Base-by-base conservation (phyloP, 805 yeast genomes). In the Lipomyces japonicus region DNA sequence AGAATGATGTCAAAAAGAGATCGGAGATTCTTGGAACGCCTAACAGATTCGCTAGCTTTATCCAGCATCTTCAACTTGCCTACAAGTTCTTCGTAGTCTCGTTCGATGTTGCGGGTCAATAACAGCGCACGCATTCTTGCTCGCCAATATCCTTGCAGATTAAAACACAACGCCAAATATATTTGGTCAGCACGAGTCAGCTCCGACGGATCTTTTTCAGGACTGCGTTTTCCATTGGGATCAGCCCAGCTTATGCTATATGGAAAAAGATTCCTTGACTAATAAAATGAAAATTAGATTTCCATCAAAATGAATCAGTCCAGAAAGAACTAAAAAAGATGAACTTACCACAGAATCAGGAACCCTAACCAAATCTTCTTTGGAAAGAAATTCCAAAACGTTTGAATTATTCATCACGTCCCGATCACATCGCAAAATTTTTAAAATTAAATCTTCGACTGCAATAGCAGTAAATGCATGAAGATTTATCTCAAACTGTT, bases 401-500 rank as follows among this genome's bases (percentile, higher is more conserved):
- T 87, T 85, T 12, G 76, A 69, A 51, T 82, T 86, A 18, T 76
- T 75, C 47, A 91, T 54, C 6, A 91, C 77, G 7, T 84, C 90
- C 21, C 71, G 71, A 46, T 86, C 85, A 70, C 98, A 93, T 40
- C 74, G 77, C 53, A 93, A 70, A 6, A 93, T 78, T 64, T 82
- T 84, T n/a, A 60, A 46, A 5, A 91, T 82, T 25, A 91, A 74
- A 38, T 79, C 84, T 3, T 76, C 79, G 34, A 83, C 95, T 0
- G 82, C 59, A 21, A 79, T 57, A 37, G 71, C 71, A 3, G 87
- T 75, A 68, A 80, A 87, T 71, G 81, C 75, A 64, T 93, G 97
- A 45, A 93, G 73, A 64, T 91, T 90, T 63, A 93, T 93, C 35
- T 95, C 96, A 71, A 93, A 89, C 61, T 88, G 97, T 64, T 93